phyloP scores from a whole-genome alignment of 2,329 filamentous ascomycete species.

The Xylaria sp. region DNA sequence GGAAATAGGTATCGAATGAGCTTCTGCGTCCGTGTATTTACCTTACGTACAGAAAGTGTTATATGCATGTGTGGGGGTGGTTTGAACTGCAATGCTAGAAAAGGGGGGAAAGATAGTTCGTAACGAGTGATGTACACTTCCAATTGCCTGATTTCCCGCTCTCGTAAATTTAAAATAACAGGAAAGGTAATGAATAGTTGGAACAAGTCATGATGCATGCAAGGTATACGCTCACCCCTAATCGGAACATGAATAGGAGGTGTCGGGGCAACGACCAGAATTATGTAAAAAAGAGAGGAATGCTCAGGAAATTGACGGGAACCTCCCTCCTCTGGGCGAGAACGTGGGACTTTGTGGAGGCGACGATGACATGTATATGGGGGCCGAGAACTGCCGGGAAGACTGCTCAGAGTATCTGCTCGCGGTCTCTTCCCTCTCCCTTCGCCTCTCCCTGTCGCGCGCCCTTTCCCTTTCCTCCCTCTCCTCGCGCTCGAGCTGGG shows the following conservation, averaged over 20 bases:
- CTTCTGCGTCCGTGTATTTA: background rate
- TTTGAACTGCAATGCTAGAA: background rate
- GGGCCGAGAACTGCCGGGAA: slow-evolving; percentile 15
- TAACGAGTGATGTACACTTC: slow-evolving; percentile 9
- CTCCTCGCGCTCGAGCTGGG: slow-evolving; percentile 38
- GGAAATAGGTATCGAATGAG: background rate
- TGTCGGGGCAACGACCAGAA: background rate
- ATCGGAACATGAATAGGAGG: background rate
- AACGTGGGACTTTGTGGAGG: slow-evolving; percentile 19
- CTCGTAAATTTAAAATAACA: background rate
- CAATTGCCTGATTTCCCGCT: background rate
- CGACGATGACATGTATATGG: slow-evolving; percentile 17
- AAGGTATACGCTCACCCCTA: background rate
- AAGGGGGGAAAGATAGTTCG: background rate
- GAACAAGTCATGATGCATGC: background rate
- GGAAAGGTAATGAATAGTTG: background rate
- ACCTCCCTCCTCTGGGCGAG: background rate
- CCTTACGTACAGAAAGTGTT: slow-evolving; percentile 3
- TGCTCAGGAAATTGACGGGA: background rate
- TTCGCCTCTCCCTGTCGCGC: slow-evolving; percentile 20
- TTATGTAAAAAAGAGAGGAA: background rate
- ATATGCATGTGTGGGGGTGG: slow-evolving; percentile 8
- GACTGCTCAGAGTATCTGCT: slow-evolving; percentile 19
- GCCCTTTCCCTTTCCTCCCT: slow-evolving; percentile 28
- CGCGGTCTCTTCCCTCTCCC: slow-evolving; percentile 18